These are phyloP conservation scores for Coemansia sp. DNA, from an alignment of 192 early-diverging fungal species.

Conservation along the genomic window DNA sequence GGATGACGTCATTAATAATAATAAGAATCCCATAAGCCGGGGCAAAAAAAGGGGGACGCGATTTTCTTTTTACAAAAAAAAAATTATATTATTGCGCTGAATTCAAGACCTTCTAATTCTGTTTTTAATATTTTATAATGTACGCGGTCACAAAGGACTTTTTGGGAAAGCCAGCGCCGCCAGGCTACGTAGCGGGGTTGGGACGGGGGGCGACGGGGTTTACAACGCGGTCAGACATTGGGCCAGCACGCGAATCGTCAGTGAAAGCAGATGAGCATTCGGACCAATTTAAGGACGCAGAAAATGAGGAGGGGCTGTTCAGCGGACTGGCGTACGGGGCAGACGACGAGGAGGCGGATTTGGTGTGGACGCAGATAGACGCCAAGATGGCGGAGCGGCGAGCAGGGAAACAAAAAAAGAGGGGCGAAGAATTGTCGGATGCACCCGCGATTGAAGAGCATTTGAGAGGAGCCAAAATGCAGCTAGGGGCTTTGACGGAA, in stretches of 20 bases:
- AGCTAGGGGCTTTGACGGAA: conserved; percentile 67
- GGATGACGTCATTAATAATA: too few relatives aligned
- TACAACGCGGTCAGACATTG: conserved; percentile 97
- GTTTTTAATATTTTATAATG: conserved; percentile 1
- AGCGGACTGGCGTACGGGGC: conserved; percentile 82
- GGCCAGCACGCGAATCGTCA: conserved; percentile 82
- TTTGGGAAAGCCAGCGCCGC: conserved; percentile 86
- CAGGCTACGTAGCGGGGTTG: conserved; percentile 95
- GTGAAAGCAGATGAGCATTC: conserved; percentile 7
- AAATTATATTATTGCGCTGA: too few relatives aligned
- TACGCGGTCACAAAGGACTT: conserved; percentile 74
- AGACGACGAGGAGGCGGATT: conserved; percentile 97
- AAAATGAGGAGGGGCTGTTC: conserved; percentile 93
- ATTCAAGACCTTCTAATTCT: too few relatives aligned
- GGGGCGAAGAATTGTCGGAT: conserved; percentile 64
- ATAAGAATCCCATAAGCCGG: too few relatives aligned
- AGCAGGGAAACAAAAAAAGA: conserved; percentile 58
- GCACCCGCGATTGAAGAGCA: conserved; percentile 82
- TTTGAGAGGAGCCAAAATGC: conserved; percentile 86
- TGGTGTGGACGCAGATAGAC: conserved; percentile 87
- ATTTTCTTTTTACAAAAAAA: too few relatives aligned
- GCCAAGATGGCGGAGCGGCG: conserved; percentile 85
- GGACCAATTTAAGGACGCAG: conserved; percentile 74
- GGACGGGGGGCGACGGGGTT: conserved; percentile 97
- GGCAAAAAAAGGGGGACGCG: too few relatives aligned